A percentile compares a stretch with the other conserved stretches of the same genome.
Conservation (phyloP, 2,329 filamentous ascomycete genomes). For the Nemania sp. region DNA sequence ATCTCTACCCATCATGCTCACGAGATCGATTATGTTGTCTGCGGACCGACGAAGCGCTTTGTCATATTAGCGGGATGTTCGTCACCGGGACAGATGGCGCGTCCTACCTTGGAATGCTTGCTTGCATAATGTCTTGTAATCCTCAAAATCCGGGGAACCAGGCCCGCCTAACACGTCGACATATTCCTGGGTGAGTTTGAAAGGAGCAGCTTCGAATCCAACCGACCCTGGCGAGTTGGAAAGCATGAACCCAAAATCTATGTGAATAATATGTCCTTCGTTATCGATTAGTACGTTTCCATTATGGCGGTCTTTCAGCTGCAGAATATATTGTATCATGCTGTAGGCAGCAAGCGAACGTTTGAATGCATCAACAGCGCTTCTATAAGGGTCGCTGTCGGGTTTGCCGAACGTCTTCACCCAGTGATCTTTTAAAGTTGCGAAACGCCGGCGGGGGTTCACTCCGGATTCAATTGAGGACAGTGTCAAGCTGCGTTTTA, state of each 20-base stretch:
- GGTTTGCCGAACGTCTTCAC: slow-evolving; percentile 74
- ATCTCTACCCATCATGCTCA: slow-evolving; percentile 81
- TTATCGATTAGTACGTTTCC: slow-evolving; percentile 86
- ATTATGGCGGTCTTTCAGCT: slow-evolving; percentile 85
- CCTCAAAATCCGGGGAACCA: slow-evolving; percentile 68
- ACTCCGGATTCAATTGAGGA: slow-evolving; percentile 72
- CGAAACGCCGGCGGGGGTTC: slow-evolving; percentile 75
- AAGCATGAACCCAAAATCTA: slow-evolving; percentile 89
- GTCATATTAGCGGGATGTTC: slow-evolving; percentile 8
- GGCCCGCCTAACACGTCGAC: slow-evolving; percentile 80
- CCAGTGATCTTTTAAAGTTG: slow-evolving; percentile 81
- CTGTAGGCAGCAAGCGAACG: slow-evolving; percentile 83
- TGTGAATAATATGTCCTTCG: slow-evolving; percentile 84
- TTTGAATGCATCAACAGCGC: slow-evolving; percentile 77
- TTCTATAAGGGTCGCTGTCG: slow-evolving; percentile 69
- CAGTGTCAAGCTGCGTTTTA: slow-evolving; percentile 80
- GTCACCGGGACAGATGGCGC: neutral
- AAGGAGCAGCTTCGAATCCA: slow-evolving; percentile 83
- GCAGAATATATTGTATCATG: slow-evolving; percentile 80
- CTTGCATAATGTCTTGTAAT: slow-evolving; percentile 80
- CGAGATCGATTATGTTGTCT: slow-evolving; percentile 78
- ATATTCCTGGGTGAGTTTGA: slow-evolving; percentile 85
- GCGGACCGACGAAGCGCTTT: slow-evolving; percentile 76
- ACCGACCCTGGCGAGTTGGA: slow-evolving; percentile 84
- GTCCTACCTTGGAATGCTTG: slow-evolving; percentile 75